A percentile compares a stretch with the other conserved stretches of the same genome.
These are phyloP conservation scores for Wickerhamiella occidentalis DNA, from an alignment of 805 yeast genomes.

Conservation along the genomic window DNA sequence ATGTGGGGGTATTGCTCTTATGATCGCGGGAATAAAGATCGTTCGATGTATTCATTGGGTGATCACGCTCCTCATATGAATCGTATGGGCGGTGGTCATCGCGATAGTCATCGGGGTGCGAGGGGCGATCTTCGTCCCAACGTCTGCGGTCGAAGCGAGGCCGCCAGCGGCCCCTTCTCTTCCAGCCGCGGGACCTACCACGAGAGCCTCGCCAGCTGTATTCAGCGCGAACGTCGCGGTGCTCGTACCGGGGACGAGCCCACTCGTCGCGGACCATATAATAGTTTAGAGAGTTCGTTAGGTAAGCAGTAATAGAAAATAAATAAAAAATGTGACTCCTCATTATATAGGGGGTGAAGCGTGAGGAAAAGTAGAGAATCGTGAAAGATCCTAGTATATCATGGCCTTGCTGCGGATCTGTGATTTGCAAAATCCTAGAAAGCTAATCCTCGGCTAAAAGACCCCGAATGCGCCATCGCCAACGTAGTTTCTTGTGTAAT, in stretches of 20 bases:
- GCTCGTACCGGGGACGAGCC: constrained; percentile 9
- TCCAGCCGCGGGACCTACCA: constrained; percentile 11
- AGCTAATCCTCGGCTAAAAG: constrained; percentile 27
- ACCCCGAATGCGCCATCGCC: constrained; percentile 43
- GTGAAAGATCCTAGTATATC: no score
- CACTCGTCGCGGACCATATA: constrained; percentile 8
- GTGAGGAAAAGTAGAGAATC: not conserved
- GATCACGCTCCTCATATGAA: not conserved
- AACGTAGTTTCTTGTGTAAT: constrained; percentile 31
- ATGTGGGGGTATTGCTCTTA: not conserved
- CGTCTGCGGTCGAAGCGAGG: constrained; percentile 6
- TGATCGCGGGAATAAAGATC: not conserved
- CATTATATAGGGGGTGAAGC: not conserved
- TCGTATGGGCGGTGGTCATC: not conserved
- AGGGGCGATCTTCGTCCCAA: constrained; percentile 2
- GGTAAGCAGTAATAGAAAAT: constrained; percentile 1
- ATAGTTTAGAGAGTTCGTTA: not conserved
- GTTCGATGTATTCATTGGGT: not conserved
- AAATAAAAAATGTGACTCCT: not conserved
- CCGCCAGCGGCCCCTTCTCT: constrained; percentile 8
- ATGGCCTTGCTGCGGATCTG: no score
- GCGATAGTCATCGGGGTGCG: not conserved
- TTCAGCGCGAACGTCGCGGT: constrained; percentile 10
- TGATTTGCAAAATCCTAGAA: no score
- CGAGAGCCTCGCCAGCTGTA: constrained; percentile 10